Conservation (phyloP, 2,329 filamentous ascomycete species). For the Diaporthe helianthi region DNA sequence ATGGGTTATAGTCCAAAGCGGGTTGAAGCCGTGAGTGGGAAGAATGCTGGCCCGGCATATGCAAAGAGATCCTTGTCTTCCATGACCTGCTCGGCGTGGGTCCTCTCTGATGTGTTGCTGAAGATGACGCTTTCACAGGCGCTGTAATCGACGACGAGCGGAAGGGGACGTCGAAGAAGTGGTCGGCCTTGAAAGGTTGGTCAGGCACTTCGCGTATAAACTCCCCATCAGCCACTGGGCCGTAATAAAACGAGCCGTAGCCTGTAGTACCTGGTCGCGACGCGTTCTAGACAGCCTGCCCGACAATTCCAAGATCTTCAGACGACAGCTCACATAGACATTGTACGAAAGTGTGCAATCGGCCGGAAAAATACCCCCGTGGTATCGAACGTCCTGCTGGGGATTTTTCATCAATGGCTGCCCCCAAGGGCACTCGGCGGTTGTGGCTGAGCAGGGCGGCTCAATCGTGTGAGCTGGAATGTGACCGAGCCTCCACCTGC, state of each 20-base stretch:
- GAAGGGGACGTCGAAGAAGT: neutral
- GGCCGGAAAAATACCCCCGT: neutral
- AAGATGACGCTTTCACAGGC: neutral
- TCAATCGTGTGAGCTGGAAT: neutral
- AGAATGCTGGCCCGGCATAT: neutral
- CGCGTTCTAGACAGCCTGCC: neutral
- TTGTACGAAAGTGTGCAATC: neutral
- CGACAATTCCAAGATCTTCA: neutral
- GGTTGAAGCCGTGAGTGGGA: neutral
- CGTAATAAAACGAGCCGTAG: neutral
- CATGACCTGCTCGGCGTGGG: neutral
- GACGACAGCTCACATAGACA: neutral
- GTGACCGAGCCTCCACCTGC: neutral
- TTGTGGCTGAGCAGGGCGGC: neutral
- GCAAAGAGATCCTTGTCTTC: neutral
- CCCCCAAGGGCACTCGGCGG: neutral
- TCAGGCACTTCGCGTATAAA: neutral
- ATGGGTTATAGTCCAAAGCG: neutral
- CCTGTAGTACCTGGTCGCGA: neutral
- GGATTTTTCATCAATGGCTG: neutral
- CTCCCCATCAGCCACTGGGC: neutral
- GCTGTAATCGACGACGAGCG: neutral
- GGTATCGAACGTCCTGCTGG: neutral
- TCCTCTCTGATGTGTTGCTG: neutral
- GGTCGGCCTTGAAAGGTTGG: neutral